Percentiles rank a stretch among this genome's conserved stretches.
These are phyloP conservation scores for Leccinum incarnatum DNA, from an alignment of 768 basidiomycete genomes.

Conservation along the genomic window DNA sequence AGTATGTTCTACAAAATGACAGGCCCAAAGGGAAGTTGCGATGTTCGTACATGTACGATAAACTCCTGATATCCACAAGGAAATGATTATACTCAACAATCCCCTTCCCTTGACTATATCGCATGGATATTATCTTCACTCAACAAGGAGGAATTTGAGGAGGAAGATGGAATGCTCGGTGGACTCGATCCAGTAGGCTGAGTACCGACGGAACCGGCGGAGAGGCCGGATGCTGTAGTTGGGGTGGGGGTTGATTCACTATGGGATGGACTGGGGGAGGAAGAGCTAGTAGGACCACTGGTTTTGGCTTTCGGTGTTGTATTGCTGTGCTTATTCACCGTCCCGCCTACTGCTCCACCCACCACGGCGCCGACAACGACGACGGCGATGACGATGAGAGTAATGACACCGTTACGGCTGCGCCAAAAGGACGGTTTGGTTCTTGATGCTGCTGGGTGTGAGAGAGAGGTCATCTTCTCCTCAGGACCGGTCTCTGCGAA, in stretches of 20 bases:
- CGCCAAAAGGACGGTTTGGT: slow-evolving; percentile 45
- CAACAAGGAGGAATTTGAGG: neutral
- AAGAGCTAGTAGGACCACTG: fast-evolving
- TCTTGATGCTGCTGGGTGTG: slow-evolving; percentile 1
- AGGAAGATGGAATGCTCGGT: neutral
- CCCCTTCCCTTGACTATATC: neutral
- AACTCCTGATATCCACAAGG: neutral
- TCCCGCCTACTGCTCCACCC: slow-evolving; percentile 59
- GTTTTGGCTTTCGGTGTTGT: neutral
- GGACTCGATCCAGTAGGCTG: neutral
- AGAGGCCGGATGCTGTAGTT: neutral
- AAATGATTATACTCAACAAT: neutral
- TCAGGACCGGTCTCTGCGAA: slow-evolving; percentile 11
- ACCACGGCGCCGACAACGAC: slow-evolving; percentile 50
- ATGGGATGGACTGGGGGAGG: neutral
- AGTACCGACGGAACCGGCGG: neutral
- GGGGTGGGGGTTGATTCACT: neutral
- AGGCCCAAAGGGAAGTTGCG: neutral
- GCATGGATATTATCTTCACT: neutral
- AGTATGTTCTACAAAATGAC: neutral
- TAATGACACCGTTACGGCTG: slow-evolving; percentile 42
- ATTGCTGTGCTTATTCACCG: slow-evolving; percentile 27
- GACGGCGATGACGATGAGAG: slow-evolving; percentile 36
- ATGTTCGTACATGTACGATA: neutral
- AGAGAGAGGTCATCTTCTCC: slow-evolving; percentile 10